Evolutionary conservation across 768 basidiomycete species (phyloP).

Genomic region (Leccinum subgranulosum): DNA sequence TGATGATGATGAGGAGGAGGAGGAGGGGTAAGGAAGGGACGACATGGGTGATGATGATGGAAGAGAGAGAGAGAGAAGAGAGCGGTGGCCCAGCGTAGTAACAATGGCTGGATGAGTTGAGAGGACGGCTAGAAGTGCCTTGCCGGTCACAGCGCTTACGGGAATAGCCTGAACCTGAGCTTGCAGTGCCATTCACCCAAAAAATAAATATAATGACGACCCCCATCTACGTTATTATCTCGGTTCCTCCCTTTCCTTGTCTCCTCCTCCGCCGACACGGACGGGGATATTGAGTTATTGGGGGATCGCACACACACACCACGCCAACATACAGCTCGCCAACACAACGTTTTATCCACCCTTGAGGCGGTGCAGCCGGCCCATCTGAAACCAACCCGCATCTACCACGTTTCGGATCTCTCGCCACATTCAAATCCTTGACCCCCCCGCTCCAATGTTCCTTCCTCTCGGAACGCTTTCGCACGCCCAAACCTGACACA

Average conservation of each 20-base stretch:
- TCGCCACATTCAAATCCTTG: constrained; percentile 8
- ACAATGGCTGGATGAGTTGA: constrained; percentile 40
- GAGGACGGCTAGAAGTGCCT: constrained; percentile 34
- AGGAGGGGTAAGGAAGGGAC: constrained; percentile 26
- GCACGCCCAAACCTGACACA: constrained; percentile 16
- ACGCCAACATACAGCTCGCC: constrained; percentile 13
- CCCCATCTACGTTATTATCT: not conserved
- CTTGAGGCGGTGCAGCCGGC: constrained; percentile 13
- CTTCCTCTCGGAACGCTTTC: not conserved
- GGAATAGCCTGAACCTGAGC: constrained; percentile 12
- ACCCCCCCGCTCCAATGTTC: not conserved
- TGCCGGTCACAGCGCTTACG: constrained; percentile 37
- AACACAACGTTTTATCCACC: constrained; percentile 23
- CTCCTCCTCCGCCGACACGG: constrained; percentile 1
- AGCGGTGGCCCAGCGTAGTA: constrained; percentile 39
- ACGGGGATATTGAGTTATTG: not conserved
- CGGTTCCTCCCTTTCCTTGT: not conserved
- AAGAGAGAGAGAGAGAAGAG: constrained; percentile 25
- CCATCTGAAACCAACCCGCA: constrained; percentile 6
- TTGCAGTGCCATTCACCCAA: not conserved
- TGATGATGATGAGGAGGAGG: constrained; percentile 18
- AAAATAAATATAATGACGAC: constrained; percentile 4
- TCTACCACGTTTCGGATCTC: constrained; percentile 18
- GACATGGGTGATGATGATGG: constrained; percentile 38
- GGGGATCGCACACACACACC: not conserved